These are phyloP conservation scores for Aphanomyces stellatus DNA, from an alignment of 352 stramenopile genomes.

Conservation along the genomic window DNA sequence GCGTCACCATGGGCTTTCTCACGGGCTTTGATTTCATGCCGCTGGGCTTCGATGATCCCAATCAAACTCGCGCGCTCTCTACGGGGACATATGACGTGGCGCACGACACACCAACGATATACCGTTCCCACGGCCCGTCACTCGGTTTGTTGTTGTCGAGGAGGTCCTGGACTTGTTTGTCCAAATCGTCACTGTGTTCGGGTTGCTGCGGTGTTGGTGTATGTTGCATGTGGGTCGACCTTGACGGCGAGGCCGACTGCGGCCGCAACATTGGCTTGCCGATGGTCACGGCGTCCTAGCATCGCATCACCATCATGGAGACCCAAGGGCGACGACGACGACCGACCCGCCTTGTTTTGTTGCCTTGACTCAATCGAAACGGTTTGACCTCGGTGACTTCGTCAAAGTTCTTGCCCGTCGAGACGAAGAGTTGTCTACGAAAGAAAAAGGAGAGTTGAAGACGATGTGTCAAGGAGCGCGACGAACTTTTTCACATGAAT, in stretches of 20 bases:
- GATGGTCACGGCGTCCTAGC: conserved; percentile 4
- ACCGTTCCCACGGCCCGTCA: not conserved
- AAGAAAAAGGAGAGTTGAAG: too few species aligned
- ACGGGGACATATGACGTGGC: too few species aligned
- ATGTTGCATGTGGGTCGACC: not conserved
- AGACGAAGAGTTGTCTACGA: conserved; percentile 25
- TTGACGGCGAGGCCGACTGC: not conserved
- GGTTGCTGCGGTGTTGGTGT: not conserved
- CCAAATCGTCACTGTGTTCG: too few species aligned
- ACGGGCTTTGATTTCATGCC: conserved; percentile 42
- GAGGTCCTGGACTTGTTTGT: conserved; percentile 5
- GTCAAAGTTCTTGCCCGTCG: conserved; percentile 44
- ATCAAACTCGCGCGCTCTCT: conserved; percentile 51
- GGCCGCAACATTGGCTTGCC: conserved; percentile 6
- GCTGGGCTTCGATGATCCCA: conserved; percentile 52
- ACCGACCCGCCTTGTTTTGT: conserved; percentile 27
- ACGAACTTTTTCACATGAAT: conserved; percentile 39
- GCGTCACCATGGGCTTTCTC: conserved; percentile 47
- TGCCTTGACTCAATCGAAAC: conserved; percentile 55
- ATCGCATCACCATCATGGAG: too few species aligned
- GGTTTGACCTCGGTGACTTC: conserved; percentile 40
- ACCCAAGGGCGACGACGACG: not conserved
- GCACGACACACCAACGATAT: too few species aligned
- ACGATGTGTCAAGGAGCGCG: too few species aligned
- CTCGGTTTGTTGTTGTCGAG: conserved; percentile 15